phyloP scores from a whole-genome alignment of 345 rosid genomes.

The Aquilaria yunnanensis region DNA sequence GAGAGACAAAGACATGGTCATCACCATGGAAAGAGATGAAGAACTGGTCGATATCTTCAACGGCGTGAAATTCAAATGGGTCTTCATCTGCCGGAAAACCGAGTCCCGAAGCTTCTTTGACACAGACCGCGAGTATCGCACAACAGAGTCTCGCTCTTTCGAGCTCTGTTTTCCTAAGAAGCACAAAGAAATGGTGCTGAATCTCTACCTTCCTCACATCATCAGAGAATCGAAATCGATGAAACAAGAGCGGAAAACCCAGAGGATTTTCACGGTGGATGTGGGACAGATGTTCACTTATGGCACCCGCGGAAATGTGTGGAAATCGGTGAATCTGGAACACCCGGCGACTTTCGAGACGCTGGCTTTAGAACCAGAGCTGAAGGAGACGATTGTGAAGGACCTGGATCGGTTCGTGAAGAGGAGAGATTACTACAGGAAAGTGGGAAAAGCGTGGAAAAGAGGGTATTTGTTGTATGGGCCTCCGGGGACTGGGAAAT shows the following conservation, averaged over 20 bases:
- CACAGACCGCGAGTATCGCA: slow-evolving; percentile 19
- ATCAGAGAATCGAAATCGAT: slow-evolving; percentile 34
- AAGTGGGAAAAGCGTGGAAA: slow-evolving; percentile 80
- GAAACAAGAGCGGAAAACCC: slow-evolving; percentile 38
- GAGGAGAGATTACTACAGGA: slow-evolving; percentile 49
- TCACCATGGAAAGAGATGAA: slow-evolving; percentile 48
- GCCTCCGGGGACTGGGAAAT: slow-evolving; percentile 73
- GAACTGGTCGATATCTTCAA: slow-evolving; percentile 40
- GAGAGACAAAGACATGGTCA: slow-evolving; percentile 39
- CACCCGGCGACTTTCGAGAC: slow-evolving; percentile 77
- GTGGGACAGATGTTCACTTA: slow-evolving; percentile 24
- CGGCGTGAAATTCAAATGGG: slow-evolving; percentile 48
- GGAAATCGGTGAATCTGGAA: slow-evolving; percentile 55
- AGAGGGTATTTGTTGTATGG: slow-evolving; percentile 72
- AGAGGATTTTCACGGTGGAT: slow-evolving; percentile 44
- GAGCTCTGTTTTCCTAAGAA: slow-evolving; percentile 51
- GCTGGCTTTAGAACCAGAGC: slow-evolving; percentile 42
- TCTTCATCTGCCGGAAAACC: slow-evolving; percentile 32
- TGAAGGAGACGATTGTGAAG: slow-evolving; percentile 35
- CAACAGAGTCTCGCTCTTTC: slow-evolving; percentile 37
- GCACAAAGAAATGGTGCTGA: slow-evolving; percentile 40
- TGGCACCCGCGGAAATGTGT: slow-evolving; percentile 34
- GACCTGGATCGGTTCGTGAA: slow-evolving; percentile 54
- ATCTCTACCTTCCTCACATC: slow-evolving; percentile 45
- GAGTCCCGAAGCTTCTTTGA: slow-evolving; percentile 21